Evolutionary conservation across 2,329 filamentous ascomycete genomes (phyloP).

Genomic region (Fusarium pseudonygamai): DNA sequence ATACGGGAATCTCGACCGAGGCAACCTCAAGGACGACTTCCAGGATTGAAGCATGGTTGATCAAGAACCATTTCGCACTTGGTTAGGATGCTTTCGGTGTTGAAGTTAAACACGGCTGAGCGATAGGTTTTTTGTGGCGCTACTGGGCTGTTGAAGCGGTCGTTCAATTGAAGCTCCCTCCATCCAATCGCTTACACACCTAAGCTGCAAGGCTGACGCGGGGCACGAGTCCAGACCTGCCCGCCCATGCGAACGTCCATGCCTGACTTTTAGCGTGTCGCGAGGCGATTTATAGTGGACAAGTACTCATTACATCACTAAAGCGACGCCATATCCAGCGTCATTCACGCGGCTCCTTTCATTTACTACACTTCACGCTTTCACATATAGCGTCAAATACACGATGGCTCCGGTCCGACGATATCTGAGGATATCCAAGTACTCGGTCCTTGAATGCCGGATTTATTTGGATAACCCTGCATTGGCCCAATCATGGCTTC

Average conservation of each 20-base stretch:
- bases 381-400: not conserved
- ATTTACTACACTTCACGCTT: not conserved
- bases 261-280: conserved; percentile 21
- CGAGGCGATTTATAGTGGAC: conserved; percentile 30
- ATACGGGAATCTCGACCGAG: conserved; percentile 78
- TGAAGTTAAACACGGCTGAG: conserved; percentile 24
- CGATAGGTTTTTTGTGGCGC: conserved; percentile 37
- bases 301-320: conserved; percentile 36
- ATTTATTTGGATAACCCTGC: conserved; percentile 95
- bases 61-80: conserved; percentile 43
- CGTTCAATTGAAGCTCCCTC: conserved; percentile 15
- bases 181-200: conserved; percentile 14
- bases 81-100: conserved; percentile 1
- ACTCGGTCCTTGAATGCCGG: conserved; percentile 94
- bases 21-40: conserved; percentile 79
- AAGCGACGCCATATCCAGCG: not conserved
- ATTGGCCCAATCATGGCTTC: conserved; percentile 83
- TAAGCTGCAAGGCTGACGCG: conserved; percentile 41
- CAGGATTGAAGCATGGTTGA: conserved; percentile 66
- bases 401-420: conserved; percentile 86
- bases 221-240: not conserved
- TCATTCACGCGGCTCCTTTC: not conserved
- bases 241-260: not conserved
- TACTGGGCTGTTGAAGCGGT: conserved; percentile 1
- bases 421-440: conserved; percentile 91